A percentile compares a stretch with the other conserved stretches of the same genome.
Evolutionary conservation across 495 filamentous ascomycete genomes (phyloP).

Genomic region (Hypomontagnella monticulosa): DNA sequence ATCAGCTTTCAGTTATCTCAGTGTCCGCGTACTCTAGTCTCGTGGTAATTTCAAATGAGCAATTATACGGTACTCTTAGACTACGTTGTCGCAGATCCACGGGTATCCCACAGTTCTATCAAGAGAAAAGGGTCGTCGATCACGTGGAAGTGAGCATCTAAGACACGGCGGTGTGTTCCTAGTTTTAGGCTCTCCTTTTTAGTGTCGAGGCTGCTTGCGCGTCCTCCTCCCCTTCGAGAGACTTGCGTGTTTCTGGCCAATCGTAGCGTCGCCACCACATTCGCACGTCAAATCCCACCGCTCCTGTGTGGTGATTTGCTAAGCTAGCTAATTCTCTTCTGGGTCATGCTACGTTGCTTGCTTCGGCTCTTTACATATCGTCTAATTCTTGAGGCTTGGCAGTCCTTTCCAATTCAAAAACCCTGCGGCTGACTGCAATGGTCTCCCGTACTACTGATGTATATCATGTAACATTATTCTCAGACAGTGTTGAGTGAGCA

Average conservation of each 20-base stretch:
- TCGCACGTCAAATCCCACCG: conserved; percentile 39
- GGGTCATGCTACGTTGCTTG: conserved; percentile 43
- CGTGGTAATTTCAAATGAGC: conserved; percentile 6
- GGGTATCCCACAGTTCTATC: not conserved
- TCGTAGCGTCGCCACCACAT: conserved; percentile 31
- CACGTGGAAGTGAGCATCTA: conserved; percentile 20
- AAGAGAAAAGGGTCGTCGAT: conserved; percentile 10
- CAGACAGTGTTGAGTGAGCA: conserved; percentile 13
- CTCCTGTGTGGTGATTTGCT: conserved; percentile 38
- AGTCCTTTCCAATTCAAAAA: conserved; percentile 34
- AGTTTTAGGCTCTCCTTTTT: conserved; percentile 27
- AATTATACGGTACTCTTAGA: not conserved
- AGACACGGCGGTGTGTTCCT: conserved; percentile 28
- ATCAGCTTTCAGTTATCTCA: conserved; percentile 7
- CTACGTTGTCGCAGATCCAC: not conserved
- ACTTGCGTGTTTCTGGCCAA: conserved; percentile 43
- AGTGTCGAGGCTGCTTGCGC: conserved; percentile 42
- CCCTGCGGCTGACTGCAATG: conserved; percentile 35
- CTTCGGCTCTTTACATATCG: conserved; percentile 41
- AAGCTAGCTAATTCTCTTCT: conserved; percentile 32
- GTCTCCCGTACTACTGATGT: conserved; percentile 18
- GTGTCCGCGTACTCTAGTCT: too few species aligned
- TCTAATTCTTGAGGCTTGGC: conserved; percentile 32
- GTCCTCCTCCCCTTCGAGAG: conserved; percentile 37
- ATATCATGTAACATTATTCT: conserved; percentile 35